Conservation (phyloP, 1,284 basidiomycete genomes). For the Cutaneotrichosporon sp. region DNA sequence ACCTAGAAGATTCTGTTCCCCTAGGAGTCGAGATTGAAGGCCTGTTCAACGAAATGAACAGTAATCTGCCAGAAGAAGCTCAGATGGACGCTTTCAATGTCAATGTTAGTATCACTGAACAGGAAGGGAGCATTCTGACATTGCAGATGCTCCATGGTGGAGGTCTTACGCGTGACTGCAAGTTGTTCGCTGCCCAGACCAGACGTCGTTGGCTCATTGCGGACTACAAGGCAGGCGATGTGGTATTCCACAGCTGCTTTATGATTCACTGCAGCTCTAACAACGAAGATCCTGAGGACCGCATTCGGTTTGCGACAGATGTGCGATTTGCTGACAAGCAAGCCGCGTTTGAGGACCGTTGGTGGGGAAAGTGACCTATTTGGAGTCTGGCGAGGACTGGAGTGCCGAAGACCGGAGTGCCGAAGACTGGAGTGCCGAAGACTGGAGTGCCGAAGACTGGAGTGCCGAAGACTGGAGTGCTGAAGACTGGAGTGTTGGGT, state of each 20-base stretch:
- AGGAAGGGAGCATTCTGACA: conserved; percentile 1
- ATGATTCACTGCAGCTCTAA: conserved; percentile 17
- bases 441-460: too few species aligned
- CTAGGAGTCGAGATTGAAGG: conserved; percentile 26
- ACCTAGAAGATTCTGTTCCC: conserved; percentile 25
- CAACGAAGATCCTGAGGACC: conserved; percentile 12
- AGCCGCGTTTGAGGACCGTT: conserved; percentile 12
- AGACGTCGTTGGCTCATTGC: conserved; percentile 18
- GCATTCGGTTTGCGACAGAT: conserved; percentile 17
- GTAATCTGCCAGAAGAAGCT: conserved; percentile 19
- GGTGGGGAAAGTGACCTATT: too few species aligned
- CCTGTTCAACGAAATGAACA: conserved; percentile 16
- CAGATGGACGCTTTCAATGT: conserved; percentile 26
- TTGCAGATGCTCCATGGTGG: conserved; percentile 18
- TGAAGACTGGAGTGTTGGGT: too few species aligned
- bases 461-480: too few species aligned
- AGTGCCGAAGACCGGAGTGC: too few species aligned
- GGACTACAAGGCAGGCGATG: conserved; percentile 21
- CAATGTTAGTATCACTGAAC: conserved; percentile 27
- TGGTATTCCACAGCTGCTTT: conserved; percentile 20
- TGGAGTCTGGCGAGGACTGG: too few species aligned
- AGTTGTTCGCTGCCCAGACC: conserved; percentile 4
- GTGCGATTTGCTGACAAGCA: conserved; percentile 16
- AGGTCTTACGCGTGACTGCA: conserved; percentile 12
- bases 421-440: too few species aligned